phyloP scores from a whole-genome alignment of 2,329 filamentous ascomycete genomes.

The Cordyceps javanica region DNA sequence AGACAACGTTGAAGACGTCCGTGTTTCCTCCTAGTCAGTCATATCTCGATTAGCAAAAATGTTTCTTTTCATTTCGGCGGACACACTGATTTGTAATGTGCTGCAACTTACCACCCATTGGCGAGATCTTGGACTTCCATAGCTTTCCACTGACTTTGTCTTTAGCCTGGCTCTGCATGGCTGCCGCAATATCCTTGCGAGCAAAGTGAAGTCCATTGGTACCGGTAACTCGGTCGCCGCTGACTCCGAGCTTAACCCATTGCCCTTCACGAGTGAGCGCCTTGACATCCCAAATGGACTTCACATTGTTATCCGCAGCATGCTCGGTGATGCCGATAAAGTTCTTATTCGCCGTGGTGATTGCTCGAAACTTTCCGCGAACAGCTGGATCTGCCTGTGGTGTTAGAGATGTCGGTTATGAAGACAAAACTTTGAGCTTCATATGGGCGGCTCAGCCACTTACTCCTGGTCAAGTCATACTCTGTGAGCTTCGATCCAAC shows the following conservation, averaged over 20 bases:
- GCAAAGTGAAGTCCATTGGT: not conserved
- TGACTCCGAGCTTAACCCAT: not conserved
- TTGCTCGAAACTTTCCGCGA: not conserved
- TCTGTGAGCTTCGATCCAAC: not conserved
- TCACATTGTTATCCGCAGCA: not conserved
- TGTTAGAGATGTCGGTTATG: not conserved
- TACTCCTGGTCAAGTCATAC: not conserved
- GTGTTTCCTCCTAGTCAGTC: not conserved
- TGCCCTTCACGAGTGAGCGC: not conserved
- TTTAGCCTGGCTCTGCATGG: not conserved
- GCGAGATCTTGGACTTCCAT: not conserved
- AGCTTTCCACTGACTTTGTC: not conserved
- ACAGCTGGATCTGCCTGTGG: not conserved
- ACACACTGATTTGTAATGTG: not conserved
- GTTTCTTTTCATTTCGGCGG: not conserved
- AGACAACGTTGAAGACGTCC: not conserved
- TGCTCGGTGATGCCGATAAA: not conserved
- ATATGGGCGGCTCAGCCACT: not conserved
- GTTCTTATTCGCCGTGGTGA: not conserved
- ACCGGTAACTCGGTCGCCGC: not conserved
- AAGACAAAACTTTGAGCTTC: not conserved
- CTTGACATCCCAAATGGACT: not conserved
- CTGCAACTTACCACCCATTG: not conserved
- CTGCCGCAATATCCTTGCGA: not conserved
- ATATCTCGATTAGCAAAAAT: not conserved